phyloP scores from a whole-genome alignment of 2,329 filamentous ascomycete genomes.

The Capronia coronata region DNA sequence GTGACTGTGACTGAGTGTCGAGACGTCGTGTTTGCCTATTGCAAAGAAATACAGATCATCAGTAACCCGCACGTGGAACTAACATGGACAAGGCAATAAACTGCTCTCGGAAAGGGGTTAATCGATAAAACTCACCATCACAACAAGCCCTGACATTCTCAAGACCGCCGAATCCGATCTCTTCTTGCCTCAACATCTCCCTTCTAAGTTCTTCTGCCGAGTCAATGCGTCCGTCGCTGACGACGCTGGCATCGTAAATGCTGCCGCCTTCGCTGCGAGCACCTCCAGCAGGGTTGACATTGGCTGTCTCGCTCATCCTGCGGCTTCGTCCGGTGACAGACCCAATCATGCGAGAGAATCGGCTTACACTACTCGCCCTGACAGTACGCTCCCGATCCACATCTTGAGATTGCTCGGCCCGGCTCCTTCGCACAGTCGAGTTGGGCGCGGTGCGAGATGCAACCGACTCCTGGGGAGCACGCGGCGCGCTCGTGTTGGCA shows the following conservation, averaged over 20 bases:
- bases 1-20: conserved; percentile 23
- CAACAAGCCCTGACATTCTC: conserved; percentile 97
- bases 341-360: conserved; percentile 39
- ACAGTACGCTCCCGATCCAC: conserved; percentile 45
- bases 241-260: conserved; percentile 37
- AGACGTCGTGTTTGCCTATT: conserved; percentile 28
- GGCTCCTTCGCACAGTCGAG: conserved; percentile 27
- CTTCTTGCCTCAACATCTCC: conserved; percentile 62
- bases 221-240: conserved; percentile 48
- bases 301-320: conserved; percentile 27
- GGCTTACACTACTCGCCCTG: conserved; percentile 29
- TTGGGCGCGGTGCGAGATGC: conserved; percentile 28
- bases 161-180: conserved; percentile 67
- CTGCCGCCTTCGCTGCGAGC: conserved; percentile 28
- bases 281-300: conserved; percentile 3
- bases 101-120: no score
- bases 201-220: conserved; percentile 76
- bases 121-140: conserved; percentile 70
- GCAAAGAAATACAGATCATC: neutral
- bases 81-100: no score
- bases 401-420: conserved; percentile 40
- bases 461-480: conserved; percentile 32
- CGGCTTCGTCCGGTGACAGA: conserved; percentile 42
- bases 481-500: conserved; percentile 33
- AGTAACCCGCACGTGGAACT: no score